Conservation (phyloP, 1,139 yeast genomes). For the Yamadazyma mexicana region DNA sequence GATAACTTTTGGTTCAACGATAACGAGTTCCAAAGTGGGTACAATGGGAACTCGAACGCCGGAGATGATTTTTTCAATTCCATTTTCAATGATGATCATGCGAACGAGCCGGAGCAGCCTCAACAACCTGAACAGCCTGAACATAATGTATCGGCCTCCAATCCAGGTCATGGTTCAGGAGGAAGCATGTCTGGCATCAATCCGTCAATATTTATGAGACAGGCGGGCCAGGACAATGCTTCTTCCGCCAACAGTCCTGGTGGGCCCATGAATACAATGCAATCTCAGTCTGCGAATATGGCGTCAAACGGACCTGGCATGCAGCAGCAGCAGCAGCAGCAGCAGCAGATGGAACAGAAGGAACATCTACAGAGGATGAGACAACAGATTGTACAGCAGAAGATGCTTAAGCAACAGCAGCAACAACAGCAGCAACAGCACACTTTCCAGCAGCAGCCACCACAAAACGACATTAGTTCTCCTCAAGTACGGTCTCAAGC, state of each 20-base stretch:
- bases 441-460: constrained; percentile 10
- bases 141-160: constrained; percentile 6
- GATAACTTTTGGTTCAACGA: constrained; percentile 48
- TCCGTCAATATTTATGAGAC: constrained; percentile 31
- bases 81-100: constrained; percentile 31
- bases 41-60: constrained; percentile 7
- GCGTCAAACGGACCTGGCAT: too few relatives aligned
- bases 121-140: constrained; percentile 3
- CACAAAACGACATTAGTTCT: constrained; percentile 8
- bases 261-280: neutral
- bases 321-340: constrained; percentile 15
- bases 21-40: constrained; percentile 30
- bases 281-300: constrained; percentile 1
- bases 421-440: constrained; percentile 12
- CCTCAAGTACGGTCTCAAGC: constrained; percentile 12
- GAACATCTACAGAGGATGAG: constrained; percentile 37
- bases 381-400: constrained; percentile 43
- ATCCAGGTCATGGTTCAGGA: neutral
- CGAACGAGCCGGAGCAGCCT: constrained; percentile 8
- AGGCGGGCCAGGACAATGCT: constrained; percentile 12
- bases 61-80: constrained; percentile 38
- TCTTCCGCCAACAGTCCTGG: neutral
- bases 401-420: constrained; percentile 29
- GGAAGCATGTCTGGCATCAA: constrained; percentile 13
- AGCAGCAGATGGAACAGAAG: constrained; percentile 13